These are phyloP conservation scores for Pilasporangium apinafurcum DNA, from an alignment of 352 stramenopile genomes.

Conservation along the genomic window DNA sequence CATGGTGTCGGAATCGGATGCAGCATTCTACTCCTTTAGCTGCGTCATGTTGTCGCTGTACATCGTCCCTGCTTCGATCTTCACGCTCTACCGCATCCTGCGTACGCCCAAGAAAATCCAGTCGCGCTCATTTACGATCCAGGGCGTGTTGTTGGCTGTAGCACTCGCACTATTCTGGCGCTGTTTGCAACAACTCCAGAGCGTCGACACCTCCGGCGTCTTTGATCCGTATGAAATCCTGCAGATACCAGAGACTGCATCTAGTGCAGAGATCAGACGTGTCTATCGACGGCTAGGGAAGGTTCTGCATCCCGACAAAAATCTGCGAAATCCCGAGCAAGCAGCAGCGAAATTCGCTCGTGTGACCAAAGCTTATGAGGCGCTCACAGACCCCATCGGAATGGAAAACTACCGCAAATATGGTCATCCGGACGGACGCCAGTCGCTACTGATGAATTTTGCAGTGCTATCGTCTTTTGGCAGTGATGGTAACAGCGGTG, in stretches of 20 bases:
- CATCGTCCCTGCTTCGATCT: conserved; percentile 50
- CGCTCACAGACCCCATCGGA: conserved; percentile 58
- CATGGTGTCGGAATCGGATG: conserved; percentile 65
- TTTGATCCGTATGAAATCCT: conserved; percentile 88
- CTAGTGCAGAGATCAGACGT: conserved; percentile 62
- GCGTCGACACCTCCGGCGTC: conserved; percentile 64
- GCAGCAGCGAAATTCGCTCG: conserved; percentile 44
- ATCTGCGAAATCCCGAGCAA: conserved; percentile 38
- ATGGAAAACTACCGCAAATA: conserved; percentile 81
- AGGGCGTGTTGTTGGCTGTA: conserved; percentile 47
- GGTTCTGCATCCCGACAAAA: conserved; percentile 81
- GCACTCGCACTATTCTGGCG: conserved; percentile 31
- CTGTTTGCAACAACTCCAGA: conserved; percentile 55
- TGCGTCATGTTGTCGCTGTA: conserved; percentile 81
- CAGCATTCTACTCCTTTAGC: conserved; percentile 76
- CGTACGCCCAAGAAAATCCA: conserved; percentile 38
- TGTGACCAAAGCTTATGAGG: conserved; percentile 83
- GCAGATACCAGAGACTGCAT: conserved; percentile 45
- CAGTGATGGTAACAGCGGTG: conserved; percentile 28
- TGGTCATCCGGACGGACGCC: conserved; percentile 70
- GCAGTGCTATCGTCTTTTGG: conserved; percentile 55
- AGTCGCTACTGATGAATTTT: conserved; percentile 72
- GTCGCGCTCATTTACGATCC: conserved; percentile 34
- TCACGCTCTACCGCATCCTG: conserved; percentile 43
- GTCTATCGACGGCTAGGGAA: conserved; percentile 61